Evolutionary conservation across 2,329 filamentous ascomycete genomes (phyloP).

Genomic region (Lecanicillium sp.): DNA sequence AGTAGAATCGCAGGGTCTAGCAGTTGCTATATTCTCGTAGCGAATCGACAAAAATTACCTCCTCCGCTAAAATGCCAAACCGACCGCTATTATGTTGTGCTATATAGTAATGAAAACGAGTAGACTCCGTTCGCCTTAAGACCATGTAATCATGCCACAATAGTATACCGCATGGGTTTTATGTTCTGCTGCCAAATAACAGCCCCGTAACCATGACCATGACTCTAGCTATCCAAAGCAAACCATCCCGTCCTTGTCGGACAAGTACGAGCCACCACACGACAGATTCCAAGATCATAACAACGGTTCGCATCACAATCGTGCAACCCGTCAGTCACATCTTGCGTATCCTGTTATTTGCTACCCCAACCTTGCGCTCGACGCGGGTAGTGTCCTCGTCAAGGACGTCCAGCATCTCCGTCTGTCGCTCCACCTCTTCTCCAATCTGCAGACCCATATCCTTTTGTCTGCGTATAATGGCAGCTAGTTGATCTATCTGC

Average conservation of each 20-base stretch:
- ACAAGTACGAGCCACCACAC: constrained; percentile 24
- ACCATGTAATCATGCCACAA: too few relatives aligned
- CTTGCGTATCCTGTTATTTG: constrained; percentile 63
- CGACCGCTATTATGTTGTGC: too few relatives aligned
- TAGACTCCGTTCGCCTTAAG: too few relatives aligned
- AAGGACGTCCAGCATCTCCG: constrained; percentile 58
- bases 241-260: constrained; percentile 13
- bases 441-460: constrained; percentile 73
- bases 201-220: background rate
- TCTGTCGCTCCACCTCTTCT: constrained; percentile 64
- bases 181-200: too few relatives aligned
- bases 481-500: constrained; percentile 59
- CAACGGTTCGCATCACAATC: constrained; percentile 17
- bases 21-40: too few relatives aligned
- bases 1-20: too few relatives aligned
- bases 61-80: too few relatives aligned
- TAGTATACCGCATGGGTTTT: too few relatives aligned
- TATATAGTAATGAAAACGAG: too few relatives aligned
- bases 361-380: constrained; percentile 60
- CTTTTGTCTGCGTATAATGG: constrained; percentile 63
- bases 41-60: too few relatives aligned
- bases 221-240: constrained; percentile 9
- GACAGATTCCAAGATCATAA: constrained; percentile 19
- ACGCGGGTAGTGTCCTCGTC: constrained; percentile 60
- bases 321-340: constrained; percentile 36